Evolutionary conservation across 352 stramenopile genomes (phyloP).

Genomic region (Thalassiosira livingstoniorum): DNA sequence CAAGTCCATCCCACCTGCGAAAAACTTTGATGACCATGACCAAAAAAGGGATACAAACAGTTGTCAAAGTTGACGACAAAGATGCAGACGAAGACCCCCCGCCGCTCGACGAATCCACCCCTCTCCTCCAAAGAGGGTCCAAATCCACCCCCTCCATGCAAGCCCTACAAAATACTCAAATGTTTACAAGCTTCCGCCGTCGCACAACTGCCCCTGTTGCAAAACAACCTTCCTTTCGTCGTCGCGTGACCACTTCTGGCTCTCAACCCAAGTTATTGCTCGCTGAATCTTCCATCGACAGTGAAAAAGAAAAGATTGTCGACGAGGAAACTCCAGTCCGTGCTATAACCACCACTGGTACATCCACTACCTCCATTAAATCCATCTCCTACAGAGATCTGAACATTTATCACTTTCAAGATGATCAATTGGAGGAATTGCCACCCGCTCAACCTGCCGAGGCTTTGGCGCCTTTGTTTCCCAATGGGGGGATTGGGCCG

Average conservation of each 20-base stretch:
- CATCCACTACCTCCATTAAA: background rate
- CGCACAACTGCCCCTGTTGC: too few relatives aligned
- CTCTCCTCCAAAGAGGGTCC: background rate
- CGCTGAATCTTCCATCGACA: background rate
- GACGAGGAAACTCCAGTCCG: background rate
- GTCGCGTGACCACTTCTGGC: too few relatives aligned
- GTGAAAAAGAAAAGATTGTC: background rate
- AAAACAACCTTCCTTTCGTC: too few relatives aligned
- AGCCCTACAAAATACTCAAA: background rate
- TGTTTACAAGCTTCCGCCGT: conserved; percentile 16
- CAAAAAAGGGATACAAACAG: background rate
- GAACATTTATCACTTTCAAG: background rate
- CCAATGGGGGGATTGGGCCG: conserved; percentile 28
- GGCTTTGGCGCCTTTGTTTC: conserved; percentile 52
- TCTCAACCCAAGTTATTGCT: background rate
- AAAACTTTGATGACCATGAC: too few relatives aligned
- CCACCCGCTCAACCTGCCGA: conserved; percentile 40
- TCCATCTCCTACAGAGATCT: background rate
- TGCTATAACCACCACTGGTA: background rate
- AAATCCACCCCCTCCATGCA: background rate
- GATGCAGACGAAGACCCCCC: background rate
- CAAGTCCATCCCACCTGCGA: too few relatives aligned
- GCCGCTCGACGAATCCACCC: conserved; percentile 5
- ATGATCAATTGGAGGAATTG: background rate
- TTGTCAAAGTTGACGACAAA: background rate